A percentile compares a stretch with the other conserved stretches of the same genome.
phyloP scores from a whole-genome alignment of 2,329 filamentous ascomycete species.

The Ophiocordyceps camponoti-leonardi region DNA sequence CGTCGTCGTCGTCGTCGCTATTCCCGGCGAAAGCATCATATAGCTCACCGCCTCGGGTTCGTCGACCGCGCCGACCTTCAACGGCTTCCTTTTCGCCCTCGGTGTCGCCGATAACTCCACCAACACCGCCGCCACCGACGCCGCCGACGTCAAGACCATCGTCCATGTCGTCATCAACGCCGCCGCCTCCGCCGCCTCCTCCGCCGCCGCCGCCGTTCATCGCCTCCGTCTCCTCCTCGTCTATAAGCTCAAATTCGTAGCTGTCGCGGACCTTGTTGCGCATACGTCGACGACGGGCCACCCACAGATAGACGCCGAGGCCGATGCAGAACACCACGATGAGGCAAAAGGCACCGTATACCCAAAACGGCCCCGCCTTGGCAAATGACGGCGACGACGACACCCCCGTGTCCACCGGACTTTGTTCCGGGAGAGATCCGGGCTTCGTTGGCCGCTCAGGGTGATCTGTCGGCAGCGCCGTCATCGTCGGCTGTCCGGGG shows the following conservation, averaged over 20 bases:
- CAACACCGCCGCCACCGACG: no score
- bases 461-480: slow-evolving; percentile 39
- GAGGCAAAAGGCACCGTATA: slow-evolving; percentile 70
- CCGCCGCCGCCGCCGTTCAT: slow-evolving; percentile 20
- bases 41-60: slow-evolving; percentile 64
- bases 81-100: slow-evolving; percentile 22
- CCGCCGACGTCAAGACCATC: no score
- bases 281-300: slow-evolving; percentile 61
- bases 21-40: slow-evolving; percentile 97
- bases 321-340: slow-evolving; percentile 72
- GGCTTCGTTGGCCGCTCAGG: slow-evolving; percentile 44
- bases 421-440: no score
- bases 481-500: slow-evolving; percentile 26
- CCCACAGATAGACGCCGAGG: slow-evolving; percentile 65
- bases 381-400: slow-evolving; percentile 56
- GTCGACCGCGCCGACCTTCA: slow-evolving; percentile 24
- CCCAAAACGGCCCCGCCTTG: slow-evolving; percentile 80
- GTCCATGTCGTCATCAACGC: no score
- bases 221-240: slow-evolving; percentile 57
- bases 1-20: slow-evolving; percentile 44
- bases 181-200: no score
- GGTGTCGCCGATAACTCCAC: no score
- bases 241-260: slow-evolving; percentile 89
- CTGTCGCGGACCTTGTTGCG: slow-evolving; percentile 60
- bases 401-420: neutral